Percentiles rank a stretch among this genome's conserved stretches.
Conservation (phyloP, 768 basidiomycete genomes). For the Pulveroboletus sp. region DNA sequence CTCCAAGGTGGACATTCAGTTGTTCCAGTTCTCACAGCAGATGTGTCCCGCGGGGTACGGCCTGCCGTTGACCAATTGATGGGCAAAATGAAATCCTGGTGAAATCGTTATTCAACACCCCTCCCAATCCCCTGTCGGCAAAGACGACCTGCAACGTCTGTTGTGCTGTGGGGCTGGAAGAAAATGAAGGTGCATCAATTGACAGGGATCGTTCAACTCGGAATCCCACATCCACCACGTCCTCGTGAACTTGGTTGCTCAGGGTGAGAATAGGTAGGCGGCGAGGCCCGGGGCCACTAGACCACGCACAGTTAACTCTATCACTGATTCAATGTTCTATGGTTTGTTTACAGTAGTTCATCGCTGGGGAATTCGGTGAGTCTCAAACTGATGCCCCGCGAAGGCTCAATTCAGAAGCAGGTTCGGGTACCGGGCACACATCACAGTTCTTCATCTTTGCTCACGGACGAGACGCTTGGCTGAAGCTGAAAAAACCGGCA, state of each 20-base stretch:
- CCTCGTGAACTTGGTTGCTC: constrained; percentile 45
- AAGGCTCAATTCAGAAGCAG: constrained; percentile 47
- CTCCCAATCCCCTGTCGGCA: constrained; percentile 30
- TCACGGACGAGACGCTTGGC: constrained; percentile 36
- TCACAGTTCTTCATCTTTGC: constrained; percentile 49
- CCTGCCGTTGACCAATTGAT: too few relatives aligned
- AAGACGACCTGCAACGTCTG: constrained; percentile 47
- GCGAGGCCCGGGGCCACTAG: constrained; percentile 43
- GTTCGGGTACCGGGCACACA: constrained; percentile 41
- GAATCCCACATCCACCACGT: constrained; percentile 43
- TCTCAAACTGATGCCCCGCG: constrained; percentile 35
- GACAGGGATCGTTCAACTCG: constrained; percentile 39
- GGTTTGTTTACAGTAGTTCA: constrained; percentile 48
- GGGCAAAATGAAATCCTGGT: too few relatives aligned
- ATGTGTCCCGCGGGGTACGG: too few relatives aligned
- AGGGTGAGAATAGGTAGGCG: constrained; percentile 52
- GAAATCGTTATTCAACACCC: background rate
- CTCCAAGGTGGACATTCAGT: too few relatives aligned
- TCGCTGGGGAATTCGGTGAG: constrained; percentile 44
- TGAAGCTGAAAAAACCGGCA: constrained; percentile 49
- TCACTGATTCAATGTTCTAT: constrained; percentile 7
- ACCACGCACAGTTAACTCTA: background rate
- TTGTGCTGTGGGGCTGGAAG: constrained; percentile 43
- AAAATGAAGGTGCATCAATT: constrained; percentile 38
- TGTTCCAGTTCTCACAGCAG: too few relatives aligned